Evolutionary conservation across 495 filamentous ascomycete genomes (phyloP).

Genomic region (Corynascus novoguineensis): DNA sequence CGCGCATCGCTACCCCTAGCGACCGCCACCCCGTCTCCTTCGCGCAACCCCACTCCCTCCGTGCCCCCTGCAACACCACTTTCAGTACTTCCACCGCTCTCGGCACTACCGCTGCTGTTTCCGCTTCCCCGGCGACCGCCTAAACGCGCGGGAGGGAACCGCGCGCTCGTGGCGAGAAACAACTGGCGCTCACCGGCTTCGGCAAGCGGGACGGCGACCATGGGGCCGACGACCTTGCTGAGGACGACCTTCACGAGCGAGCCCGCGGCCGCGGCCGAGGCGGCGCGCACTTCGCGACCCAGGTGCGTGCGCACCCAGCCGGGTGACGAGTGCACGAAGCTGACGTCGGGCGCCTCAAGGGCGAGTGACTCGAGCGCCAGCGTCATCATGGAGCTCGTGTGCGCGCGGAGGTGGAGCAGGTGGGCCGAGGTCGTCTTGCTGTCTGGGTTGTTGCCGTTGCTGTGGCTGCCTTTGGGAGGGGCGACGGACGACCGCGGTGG

Average conservation of each 20-base stretch:
- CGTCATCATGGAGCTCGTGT: slow-evolving; percentile 47
- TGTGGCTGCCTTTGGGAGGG: slow-evolving; percentile 3
- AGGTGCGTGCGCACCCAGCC: slow-evolving; percentile 42
- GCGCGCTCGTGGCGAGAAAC: slow-evolving; percentile 48
- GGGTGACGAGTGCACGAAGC: slow-evolving; percentile 57
- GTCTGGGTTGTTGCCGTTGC: neutral
- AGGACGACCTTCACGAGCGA: slow-evolving; percentile 5
- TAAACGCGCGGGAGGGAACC: slow-evolving; percentile 38
- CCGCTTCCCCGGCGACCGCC: too few species aligned
- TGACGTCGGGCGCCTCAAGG: slow-evolving; percentile 41
- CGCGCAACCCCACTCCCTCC: slow-evolving; percentile 23
- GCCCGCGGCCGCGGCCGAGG: neutral
- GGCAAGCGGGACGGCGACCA: slow-evolving; percentile 17
- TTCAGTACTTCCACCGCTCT: neutral
- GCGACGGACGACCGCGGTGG: neutral
- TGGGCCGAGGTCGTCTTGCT: neutral
- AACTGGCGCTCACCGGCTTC: slow-evolving; percentile 54
- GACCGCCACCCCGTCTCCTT: slow-evolving; percentile 25
- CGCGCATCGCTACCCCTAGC: slow-evolving; percentile 43
- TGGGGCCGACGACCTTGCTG: slow-evolving; percentile 12
- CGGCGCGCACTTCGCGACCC: slow-evolving; percentile 5
- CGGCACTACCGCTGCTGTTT: neutral
- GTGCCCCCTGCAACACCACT: slow-evolving; percentile 5
- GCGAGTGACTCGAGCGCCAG: slow-evolving; percentile 48
- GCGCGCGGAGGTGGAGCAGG: slow-evolving; percentile 32